Conservation (phyloP, 1,139 yeast genomes). For the Pichia sp. region DNA sequence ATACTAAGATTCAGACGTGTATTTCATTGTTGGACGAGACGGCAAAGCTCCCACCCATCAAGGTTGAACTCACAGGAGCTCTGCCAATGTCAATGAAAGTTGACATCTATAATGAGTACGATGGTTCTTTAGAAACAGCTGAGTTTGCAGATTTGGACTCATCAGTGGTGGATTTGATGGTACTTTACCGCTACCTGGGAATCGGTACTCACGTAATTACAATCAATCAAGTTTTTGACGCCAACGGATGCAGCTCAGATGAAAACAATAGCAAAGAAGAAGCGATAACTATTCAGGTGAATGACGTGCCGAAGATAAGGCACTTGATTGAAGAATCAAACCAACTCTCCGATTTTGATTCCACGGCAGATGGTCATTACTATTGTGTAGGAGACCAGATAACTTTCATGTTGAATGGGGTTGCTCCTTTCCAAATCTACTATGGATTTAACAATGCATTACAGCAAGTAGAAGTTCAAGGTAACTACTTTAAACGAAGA, state of each 20-base stretch:
- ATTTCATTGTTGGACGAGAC: conserved; percentile 40
- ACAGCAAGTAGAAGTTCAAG: conserved; percentile 55
- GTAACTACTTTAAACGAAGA: conserved; percentile 58
- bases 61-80: conserved; percentile 51
- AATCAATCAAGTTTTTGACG: conserved; percentile 57
- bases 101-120: conserved; percentile 27
- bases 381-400: conserved; percentile 94
- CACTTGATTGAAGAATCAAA: conserved; percentile 29
- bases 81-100: conserved; percentile 50
- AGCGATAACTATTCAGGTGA: conserved; percentile 41
- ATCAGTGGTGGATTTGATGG: conserved; percentile 22
- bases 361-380: conserved; percentile 38
- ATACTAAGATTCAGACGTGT: conserved; percentile 46
- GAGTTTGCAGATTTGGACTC: conserved; percentile 21
- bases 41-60: conserved; percentile 46
- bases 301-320: conserved; percentile 70
- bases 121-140: conserved; percentile 22
- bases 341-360: conserved; percentile 18
- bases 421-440: conserved; percentile 70
- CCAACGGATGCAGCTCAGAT: conserved; percentile 61
- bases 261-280: conserved; percentile 32
- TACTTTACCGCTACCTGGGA: conserved; percentile 27
- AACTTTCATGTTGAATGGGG: conserved; percentile 69
- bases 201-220: conserved; percentile 56
- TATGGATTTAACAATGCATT: conserved; percentile 66